Evolutionary conservation across 1,284 basidiomycete species (phyloP), one percentile per base, ranked within the genome.

Genomic region (Ustilago tritici): DNA sequence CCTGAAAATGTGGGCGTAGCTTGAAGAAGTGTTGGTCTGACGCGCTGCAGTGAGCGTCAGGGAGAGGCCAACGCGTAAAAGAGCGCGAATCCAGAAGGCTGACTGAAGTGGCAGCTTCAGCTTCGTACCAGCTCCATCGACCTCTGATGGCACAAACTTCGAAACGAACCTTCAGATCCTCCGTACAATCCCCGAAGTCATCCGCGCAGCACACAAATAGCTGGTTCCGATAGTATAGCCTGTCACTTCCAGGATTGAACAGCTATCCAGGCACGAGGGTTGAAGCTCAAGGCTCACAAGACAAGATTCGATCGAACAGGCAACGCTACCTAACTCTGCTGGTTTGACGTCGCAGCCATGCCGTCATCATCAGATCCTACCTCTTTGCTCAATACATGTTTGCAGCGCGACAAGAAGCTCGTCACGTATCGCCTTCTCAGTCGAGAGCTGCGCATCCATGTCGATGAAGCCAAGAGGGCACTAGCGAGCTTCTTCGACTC

Each of bases 381-480:
- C 34, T 55, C 70, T 8, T 71, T 83, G 49, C 63, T 83, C 17
- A 58, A 56, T 11, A 54, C 68, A 34, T 81, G 82, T 65, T 31
- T 81, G 19, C 63, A 78, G 58, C 76, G 77, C 34, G 79, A 83
- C 52, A 69, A 72, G 65, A 77, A 79, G 66, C 66, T 77, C 40
- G 67, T 82, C 58, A 82, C 80, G 5, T 82, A 79, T 54, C 72
- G 79, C 4, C 65, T 82, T 14, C 74, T 83, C 46, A 83, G 82
- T 38, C 74, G 82, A 15, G 76, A 70, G 59, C 61, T 68, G 28
- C 66, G 71, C 19, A 79, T 82, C 4, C 76, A 81, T 46, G 76
- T 83, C 36, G 71, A 78, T 19, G 66, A 78, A 2, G 82, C 82
- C 9, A 79, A 79, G 54, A 41, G 53, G 55, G 65, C 68, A 6